Evolutionary conservation across 805 yeast species (phyloP).

Genomic region (Dipodascus geniculatus): DNA sequence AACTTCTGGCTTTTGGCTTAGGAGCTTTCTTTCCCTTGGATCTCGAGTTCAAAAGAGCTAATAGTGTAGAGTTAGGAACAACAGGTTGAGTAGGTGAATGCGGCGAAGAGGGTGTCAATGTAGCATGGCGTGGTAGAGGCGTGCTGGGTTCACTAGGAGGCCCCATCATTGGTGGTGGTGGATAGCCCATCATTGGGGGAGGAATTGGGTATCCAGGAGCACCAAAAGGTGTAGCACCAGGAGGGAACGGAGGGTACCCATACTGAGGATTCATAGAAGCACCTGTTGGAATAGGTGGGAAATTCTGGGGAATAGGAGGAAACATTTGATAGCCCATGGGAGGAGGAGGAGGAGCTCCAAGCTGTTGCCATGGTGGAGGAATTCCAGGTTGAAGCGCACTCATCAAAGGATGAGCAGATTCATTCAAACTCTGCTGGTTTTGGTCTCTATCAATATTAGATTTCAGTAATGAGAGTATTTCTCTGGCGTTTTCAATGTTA

Average conservation of each 20-base stretch:
- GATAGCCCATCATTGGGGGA: background rate
- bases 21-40: background rate
- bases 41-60: background rate
- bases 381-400: background rate
- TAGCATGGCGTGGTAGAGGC: background rate
- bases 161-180: background rate
- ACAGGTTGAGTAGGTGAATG: background rate
- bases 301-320: background rate
- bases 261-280: background rate
- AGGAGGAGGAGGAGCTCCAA: constrained; percentile 1
- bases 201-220: background rate
- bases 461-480: constrained; percentile 20
- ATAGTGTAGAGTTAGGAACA: background rate
- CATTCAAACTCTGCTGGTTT: background rate
- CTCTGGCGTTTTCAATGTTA: constrained; percentile 20
- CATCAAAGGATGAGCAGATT: background rate
- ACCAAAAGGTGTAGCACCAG: background rate
- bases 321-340: background rate
- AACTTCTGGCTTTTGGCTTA: background rate
- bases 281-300: background rate
- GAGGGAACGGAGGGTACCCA: background rate
- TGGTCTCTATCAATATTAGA: background rate
- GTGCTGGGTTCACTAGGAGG: background rate
- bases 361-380: background rate
- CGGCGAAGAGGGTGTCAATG: background rate